These are phyloP conservation scores for Suaeda aralocaspica DNA, from an alignment of 148 eudicot species.

Conservation along the genomic window DNA sequence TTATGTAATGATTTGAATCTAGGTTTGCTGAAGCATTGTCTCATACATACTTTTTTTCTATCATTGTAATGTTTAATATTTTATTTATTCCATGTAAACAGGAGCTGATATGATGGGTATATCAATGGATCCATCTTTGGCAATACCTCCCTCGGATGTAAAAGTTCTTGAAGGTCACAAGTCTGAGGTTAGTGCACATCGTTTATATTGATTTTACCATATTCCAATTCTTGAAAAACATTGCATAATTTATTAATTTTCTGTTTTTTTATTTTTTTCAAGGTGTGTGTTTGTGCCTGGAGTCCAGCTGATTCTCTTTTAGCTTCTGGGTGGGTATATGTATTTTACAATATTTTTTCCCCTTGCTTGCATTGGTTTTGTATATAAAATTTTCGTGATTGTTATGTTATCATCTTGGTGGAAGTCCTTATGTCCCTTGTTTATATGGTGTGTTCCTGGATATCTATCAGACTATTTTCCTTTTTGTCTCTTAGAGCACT, in stretches of 20 bases:
- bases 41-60: too few relatives aligned
- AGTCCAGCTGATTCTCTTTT: conserved; percentile 58
- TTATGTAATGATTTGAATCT: too few relatives aligned
- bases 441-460: too few relatives aligned
- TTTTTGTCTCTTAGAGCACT: too few relatives aligned
- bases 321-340: conserved; percentile 61
- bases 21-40: too few relatives aligned
- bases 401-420: not conserved
- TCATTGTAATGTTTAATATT: conserved; percentile 4
- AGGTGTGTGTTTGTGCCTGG: conserved; percentile 77
- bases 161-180: conserved; percentile 53
- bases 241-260: not conserved
- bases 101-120: conserved; percentile 57
- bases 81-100: conserved; percentile 19
- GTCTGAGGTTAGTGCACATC: conserved; percentile 43
- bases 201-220: not conserved
- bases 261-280: too few relatives aligned
- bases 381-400: too few relatives aligned
- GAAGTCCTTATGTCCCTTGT: not conserved
- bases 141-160: conserved; percentile 44
- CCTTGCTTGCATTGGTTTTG: not conserved
- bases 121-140: conserved; percentile 19
- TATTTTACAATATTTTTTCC: too few relatives aligned
- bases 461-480: too few relatives aligned
- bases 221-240: not conserved